Base-by-base conservation (phyloP, 169 alveolate species). In the Eimeria brunetti region DNA sequence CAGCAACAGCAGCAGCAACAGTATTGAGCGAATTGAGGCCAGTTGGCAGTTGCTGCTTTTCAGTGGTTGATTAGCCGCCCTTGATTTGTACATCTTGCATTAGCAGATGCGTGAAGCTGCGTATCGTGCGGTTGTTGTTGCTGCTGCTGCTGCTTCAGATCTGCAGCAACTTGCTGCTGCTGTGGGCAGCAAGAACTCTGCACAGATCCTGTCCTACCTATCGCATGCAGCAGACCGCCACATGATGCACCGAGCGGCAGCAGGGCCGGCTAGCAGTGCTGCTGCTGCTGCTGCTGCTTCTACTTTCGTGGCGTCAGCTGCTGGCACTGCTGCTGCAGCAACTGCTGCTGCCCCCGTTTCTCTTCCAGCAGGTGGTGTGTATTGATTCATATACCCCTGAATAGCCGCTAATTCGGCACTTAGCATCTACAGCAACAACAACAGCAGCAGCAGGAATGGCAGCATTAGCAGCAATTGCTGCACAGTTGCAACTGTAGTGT, bases 91-190 rank as follows among this genome's bases (percentile, higher is more conserved):
- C 18, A 14, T 58, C 67, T 58, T 49, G 64, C 41, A 41, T 18
- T 2, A 27, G 64, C 67, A n/a, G 88, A 18, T 18, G 67, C 67
- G 67, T 58, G 67, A 58, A 58, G 18, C 16, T 8, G 27, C 67
- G 18, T 58, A 2, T 12, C 6, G 27, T 44, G 64, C n/a, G 38
- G 38, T 27, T 30, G 75, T 27, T n/a, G 30, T 73, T 69, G 41
- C 73, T 53, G 95, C 81, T 41, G 94, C 88, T 49, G 38, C 11
- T 62, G 38, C 16, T 62, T 24, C 81, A 91, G 95, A 91, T 46
- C 69, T 91, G 80, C 90, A 85, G 90, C 95, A 91, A 62, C 95
- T 91, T 41, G 85, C 95, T 2, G 90, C 90, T 58, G 95, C 95
- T 5, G 95, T 91, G 27, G 75, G 90, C 84, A 76, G 90, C 67